Base-by-base conservation (phyloP, 148 eudicot species). In the Nepenthes gracilis region DNA sequence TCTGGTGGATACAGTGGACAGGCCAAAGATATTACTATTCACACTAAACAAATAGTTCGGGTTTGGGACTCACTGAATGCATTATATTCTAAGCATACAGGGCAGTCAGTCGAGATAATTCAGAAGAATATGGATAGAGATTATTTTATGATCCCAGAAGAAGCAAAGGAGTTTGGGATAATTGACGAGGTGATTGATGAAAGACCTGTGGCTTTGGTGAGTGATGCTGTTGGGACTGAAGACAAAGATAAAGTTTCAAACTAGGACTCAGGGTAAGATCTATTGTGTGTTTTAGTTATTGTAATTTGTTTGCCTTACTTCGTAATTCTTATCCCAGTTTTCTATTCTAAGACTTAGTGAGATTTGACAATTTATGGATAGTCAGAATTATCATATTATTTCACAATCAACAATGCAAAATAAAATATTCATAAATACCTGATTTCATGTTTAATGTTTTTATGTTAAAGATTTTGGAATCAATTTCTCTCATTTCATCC, bases 1-100 rank as follows among this genome's bases (percentile, higher is more conserved):
- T 92, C 97, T 55, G 97, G 97, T 57, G 97, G 97, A 43, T 85
- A 87, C 63, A 91, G 96, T 50, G 97, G 97, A 55, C 97, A 91
- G 77, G 97, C 97, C 33, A 85, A 85, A 74, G 97, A 91, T 68
- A 76, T 91, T 66, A 83, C 88, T 37, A 88, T 91, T 70, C 97
- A 91, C 76, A 91, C 97, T 9, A 87, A 88, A 69, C 93, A 91
- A 59, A 91, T 91, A 67, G 77, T 91, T 55, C 90, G 97, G 55
- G 82, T 91, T 50, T 91, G 97, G 97, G 97, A 91, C 64, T 43
- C 86, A 5, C 57, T 91, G 59, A 91, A 91, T 80, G 85, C 62
- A 9, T 74, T 91, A 63, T 91, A 91, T 72, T 40, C 78, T 0
- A 91, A 85, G 83, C 97, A 91, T 79, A 91, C 97, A 2, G 96